A percentile compares a stretch with the other conserved stretches of the same genome.
phyloP scores from a whole-genome alignment of 805 yeast species.

The Pichia pseudocactophila region DNA sequence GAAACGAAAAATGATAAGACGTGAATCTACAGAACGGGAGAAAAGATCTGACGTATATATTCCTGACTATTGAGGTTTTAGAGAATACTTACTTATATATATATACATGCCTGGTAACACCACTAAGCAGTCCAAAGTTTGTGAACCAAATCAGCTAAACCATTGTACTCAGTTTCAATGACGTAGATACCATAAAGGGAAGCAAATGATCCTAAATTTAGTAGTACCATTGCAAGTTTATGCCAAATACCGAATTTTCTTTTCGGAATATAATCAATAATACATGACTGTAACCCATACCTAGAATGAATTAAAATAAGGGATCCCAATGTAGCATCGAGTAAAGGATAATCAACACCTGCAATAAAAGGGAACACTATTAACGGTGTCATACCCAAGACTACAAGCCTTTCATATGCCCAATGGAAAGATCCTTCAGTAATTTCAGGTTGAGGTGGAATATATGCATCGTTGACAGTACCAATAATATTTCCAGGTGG shows the following conservation, averaged over 20 bases:
- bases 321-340: slow-evolving; percentile 64
- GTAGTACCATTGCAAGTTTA: slow-evolving; percentile 54
- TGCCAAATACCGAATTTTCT: slow-evolving; percentile 79
- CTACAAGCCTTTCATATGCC: slow-evolving; percentile 73
- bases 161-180: slow-evolving; percentile 72
- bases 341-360: slow-evolving; percentile 60
- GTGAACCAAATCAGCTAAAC: slow-evolving; percentile 57
- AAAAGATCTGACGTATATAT: not conserved
- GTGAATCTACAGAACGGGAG: too few species aligned
- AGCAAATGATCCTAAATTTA: slow-evolving; percentile 63
- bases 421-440: slow-evolving; percentile 86
- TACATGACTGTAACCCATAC: slow-evolving; percentile 84
- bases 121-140: slow-evolving; percentile 49
- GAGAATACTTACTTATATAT: not conserved
- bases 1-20: too few species aligned
- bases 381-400: slow-evolving; percentile 70
- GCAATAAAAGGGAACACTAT: slow-evolving; percentile 65
- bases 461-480: slow-evolving; percentile 84
- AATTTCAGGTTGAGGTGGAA: slow-evolving; percentile 51
- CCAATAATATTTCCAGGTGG: slow-evolving; percentile 89
- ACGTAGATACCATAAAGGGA: slow-evolving; percentile 75
- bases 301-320: slow-evolving; percentile 68
- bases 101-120: not conserved
- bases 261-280: slow-evolving; percentile 83
- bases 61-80: not conserved